Conservation (phyloP, 352 stramenopile species). For the Pythium plurisporium region DNA sequence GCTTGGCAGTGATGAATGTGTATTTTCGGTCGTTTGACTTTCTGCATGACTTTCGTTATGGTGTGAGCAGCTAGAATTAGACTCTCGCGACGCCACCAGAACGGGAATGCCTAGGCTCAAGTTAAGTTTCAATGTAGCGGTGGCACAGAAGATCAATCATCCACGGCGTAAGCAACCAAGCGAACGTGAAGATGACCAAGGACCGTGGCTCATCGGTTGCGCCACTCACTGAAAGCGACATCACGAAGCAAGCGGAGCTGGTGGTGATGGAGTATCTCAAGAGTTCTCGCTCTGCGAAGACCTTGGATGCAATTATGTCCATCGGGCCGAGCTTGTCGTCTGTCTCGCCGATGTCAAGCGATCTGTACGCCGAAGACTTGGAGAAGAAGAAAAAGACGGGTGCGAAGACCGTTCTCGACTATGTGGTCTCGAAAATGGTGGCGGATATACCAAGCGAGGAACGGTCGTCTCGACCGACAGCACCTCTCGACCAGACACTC, state of each 20-base stretch:
- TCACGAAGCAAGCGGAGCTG: constrained; percentile 56
- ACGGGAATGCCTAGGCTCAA: constrained; percentile 4
- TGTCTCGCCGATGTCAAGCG: constrained; percentile 31
- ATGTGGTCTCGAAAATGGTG: constrained; percentile 29
- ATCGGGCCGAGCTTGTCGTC: constrained; percentile 17
- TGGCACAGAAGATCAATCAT: not conserved
- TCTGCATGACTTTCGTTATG: not conserved
- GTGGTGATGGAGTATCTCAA: constrained; percentile 73
- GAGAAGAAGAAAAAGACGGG: constrained; percentile 39
- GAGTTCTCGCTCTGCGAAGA: constrained; percentile 43
- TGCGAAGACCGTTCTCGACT: constrained; percentile 36
- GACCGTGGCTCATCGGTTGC: not conserved
- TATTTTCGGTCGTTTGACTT: not conserved
- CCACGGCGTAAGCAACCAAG: not conserved
- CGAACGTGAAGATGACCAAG: constrained; percentile 19
- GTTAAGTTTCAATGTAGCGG: not conserved
- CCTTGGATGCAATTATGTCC: constrained; percentile 52
- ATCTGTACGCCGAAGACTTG: constrained; percentile 51
- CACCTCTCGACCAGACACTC: not conserved
- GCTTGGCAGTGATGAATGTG: constrained; percentile 1
- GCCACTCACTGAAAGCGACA: constrained; percentile 24
- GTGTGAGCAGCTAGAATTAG: too few species aligned
- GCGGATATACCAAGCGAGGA: not conserved
- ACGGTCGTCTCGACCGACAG: not conserved
- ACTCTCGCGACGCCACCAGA: not conserved